Base-by-base conservation (phyloP, 306 rosid species). In the Gastrolobium bilobum region DNA sequence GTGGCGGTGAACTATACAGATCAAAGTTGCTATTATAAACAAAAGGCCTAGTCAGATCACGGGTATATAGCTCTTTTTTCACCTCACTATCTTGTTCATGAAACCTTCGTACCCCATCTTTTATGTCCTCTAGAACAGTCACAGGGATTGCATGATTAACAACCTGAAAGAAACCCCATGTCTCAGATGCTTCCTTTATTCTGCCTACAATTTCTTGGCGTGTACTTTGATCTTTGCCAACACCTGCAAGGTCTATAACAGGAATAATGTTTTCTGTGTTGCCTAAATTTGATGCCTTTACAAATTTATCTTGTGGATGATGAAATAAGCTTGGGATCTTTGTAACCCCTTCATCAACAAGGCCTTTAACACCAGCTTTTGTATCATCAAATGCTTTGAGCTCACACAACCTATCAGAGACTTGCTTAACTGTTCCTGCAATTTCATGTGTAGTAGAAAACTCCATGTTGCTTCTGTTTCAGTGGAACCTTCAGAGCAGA, bases 111-210 rank as follows among this genome's bases (percentile, higher is more conserved):
- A 63, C 50, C 69, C 69, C 48, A 63, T 20, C 26, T 20, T 20
- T 20, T 20, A 20, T 20, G 0, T 20, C 26, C 26, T 20, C 26
- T 20, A 20, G 48, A 63, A 63, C 33, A 63, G 13, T 63, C 11
- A 10, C 50, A 5, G 46, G 69, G 48, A 63, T 63, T 48, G 48
- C 69, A 63, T 63, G 69, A 63, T 63, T 63, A 3, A 63, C 69
- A 47, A 63, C 31, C 10, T 63, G 48, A 14, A 63, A 63, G 69
- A 63, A 63, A 63, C 69, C 69, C 48, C 69, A 38, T 63, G 10
- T 38, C 48, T 63, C 47, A n/a, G 48, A 63, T 14, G 69, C 69
- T 38, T 38, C 69, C 46, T 48, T 63, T 63, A 63, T 38, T 63
- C 69, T 37, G 5, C 48, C 11, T 1, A 63, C 13, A 14, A 14